Evolutionary conservation across 2,329 filamentous ascomycete genomes (phyloP).

Genomic region (Neonectria hederae): DNA sequence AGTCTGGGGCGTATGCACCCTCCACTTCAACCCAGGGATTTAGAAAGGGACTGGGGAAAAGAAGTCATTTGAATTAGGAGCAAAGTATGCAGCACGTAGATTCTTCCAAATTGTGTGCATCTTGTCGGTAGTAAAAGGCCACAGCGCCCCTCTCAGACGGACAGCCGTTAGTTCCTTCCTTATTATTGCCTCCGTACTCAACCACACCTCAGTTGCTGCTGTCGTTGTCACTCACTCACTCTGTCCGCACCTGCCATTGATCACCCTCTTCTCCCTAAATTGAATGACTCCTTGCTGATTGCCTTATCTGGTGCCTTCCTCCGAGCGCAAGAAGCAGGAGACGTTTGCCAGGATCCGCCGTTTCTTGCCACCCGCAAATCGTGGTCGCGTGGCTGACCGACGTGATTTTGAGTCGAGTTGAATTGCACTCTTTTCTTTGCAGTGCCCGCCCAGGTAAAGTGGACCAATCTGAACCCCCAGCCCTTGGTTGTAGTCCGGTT

Average conservation of each 20-base stretch:
- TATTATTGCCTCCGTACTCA: not conserved
- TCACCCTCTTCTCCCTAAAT: not conserved
- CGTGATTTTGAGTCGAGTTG: slow-evolving; percentile 41
- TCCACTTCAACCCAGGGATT: not conserved
- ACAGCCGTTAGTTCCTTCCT: not conserved
- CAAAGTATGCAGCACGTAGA: not conserved
- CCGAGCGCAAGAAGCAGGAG: slow-evolving; percentile 16
- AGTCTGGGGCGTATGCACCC: not conserved
- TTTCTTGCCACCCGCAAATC: slow-evolving; percentile 17
- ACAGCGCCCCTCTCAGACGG: not conserved
- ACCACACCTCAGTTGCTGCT: not conserved
- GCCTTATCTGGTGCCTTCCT: not conserved
- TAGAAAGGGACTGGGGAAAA: slow-evolving; percentile 1
- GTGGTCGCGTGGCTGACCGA: slow-evolving; percentile 33
- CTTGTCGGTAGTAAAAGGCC: slow-evolving; percentile 19
- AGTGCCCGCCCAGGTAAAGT: slow-evolving; percentile 21
- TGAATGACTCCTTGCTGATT: slow-evolving; percentile 2
- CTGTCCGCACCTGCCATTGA: not conserved
- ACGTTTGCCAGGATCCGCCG: slow-evolving; percentile 14
- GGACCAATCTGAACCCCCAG: slow-evolving; percentile 21
- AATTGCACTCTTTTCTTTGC: slow-evolving; percentile 22
- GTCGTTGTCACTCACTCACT: not conserved
- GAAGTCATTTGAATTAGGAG: not conserved
- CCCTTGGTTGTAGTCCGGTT: slow-evolving; percentile 31
- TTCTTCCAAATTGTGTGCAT: slow-evolving; percentile 9